Evolutionary conservation across 441 rosid species (phyloP).

Genomic region (Dalechampia spathulata): DNA sequence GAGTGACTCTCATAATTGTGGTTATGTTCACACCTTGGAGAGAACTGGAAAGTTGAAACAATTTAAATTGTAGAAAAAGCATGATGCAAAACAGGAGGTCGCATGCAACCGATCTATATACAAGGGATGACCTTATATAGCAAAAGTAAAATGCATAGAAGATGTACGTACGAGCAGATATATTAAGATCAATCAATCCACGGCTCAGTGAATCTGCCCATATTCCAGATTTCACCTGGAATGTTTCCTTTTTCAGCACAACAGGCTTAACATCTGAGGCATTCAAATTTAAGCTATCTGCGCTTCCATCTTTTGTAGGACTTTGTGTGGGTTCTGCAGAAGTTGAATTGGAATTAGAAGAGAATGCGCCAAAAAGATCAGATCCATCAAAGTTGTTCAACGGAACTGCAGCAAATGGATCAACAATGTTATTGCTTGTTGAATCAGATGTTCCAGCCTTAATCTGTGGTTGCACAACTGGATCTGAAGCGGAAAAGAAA

Average conservation of each 20-base stretch:
- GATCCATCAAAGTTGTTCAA: conserved; percentile 75
- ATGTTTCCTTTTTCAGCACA: conserved; percentile 53
- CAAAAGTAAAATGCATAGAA: neutral
- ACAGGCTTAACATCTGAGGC: conserved; percentile 34
- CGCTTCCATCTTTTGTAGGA: conserved; percentile 27
- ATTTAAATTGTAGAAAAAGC: neutral
- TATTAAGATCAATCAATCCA: conserved; percentile 94
- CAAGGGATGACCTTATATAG: too few species aligned
- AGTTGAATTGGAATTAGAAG: conserved; percentile 44
- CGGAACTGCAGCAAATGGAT: conserved; percentile 90
- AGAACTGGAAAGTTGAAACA: neutral
- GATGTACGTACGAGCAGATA: conserved; percentile 80
- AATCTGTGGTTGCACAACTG: conserved; percentile 46
- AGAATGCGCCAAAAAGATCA: conserved; percentile 74
- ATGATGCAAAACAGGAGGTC: too few species aligned
- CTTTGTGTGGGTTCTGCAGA: conserved; percentile 36
- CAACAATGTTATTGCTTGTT: conserved; percentile 32
- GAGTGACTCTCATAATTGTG: neutral
- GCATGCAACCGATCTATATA: too few species aligned
- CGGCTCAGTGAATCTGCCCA: conserved; percentile 98
- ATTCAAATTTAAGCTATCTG: conserved; percentile 29
- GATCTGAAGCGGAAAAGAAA: conserved; percentile 44
- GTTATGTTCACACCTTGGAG: neutral
- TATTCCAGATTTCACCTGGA: conserved; percentile 88
- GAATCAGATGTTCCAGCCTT: conserved; percentile 30